Base-by-base conservation (phyloP, 805 yeast genomes). In the Hagleromyces aurorensis region DNA sequence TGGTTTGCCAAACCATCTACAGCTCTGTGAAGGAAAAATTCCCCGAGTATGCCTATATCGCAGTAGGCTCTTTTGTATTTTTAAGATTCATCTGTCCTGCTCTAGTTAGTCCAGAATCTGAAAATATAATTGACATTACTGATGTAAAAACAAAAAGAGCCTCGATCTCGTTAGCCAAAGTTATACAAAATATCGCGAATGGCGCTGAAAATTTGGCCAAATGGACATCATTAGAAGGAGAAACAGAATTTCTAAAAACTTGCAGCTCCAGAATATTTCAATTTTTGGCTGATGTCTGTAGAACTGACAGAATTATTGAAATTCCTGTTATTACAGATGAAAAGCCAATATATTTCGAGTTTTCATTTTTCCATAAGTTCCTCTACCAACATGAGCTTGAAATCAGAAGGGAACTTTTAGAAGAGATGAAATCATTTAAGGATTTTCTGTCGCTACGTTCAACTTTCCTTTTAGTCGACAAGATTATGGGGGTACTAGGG, bases 21-120 rank as follows among this genome's bases (percentile, higher is more conserved):
- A 50, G 59, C 21, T 62, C 77, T 32, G 75, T 83, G 30, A 59
- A 67, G 16, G 55, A 58, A n/a, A 73, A 72, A 41, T 79, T 79
- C 43, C 82, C 81, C 1, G 75, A 71, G 21, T 79, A 78, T 21
- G 69, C 78, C 25, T 63, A 70, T 21, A 64, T 75, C 21, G 85
- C 93, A 1, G 79, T 85, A 16, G 94, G 96, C 0, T 86, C 94
- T 0, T 89, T 82, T 50, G 63, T 89, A 32, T 87, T 89, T 47
- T 62, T 89, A 42, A 61, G 94, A 33, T 74, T 79, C 38, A 67
- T 80, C 37, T 81, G 93, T 50, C 96, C 97, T 8, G 94, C 94
- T 0, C 76, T 87, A 43, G 87, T 87, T 9, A 75, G 85, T 19
- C 96, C 96, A 0, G 94, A 83, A 34, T 36, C 62, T 11, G 65